Base-by-base conservation (phyloP, 2,329 filamentous ascomycete genomes). In the Epichloe uncinata region DNA sequence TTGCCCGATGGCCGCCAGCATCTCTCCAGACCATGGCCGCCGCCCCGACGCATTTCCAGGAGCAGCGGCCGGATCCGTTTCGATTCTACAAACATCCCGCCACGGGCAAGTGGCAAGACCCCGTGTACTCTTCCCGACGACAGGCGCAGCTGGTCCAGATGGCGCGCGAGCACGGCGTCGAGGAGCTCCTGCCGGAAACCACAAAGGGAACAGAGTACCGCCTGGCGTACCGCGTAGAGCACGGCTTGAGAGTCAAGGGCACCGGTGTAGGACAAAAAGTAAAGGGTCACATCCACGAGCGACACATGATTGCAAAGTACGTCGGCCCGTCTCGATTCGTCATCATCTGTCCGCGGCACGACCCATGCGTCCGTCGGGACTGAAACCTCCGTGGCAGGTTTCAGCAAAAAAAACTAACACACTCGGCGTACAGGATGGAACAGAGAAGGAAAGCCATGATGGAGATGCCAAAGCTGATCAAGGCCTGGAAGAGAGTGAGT, bases 271-370 rank as follows among this genome's bases (percentile, higher is more conserved):
- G 89, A 51, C 83, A 96, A 70, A 82, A 78, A 69, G 91, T 96
- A 66, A 98, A 97, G 84, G 93, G 93, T 67, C 91, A 96, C 69
- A 77, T 81, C 60, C 87, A 90, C 81, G 93, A 98, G 75, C 81
- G 93, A 64, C 85, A 84, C 61, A 73, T 96, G 72, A 83, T 86
- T 70, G 74, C 78, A 54, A 81, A 83, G 74, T 81, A 80, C 55
- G 79, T 74, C 49, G 5, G n/a, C 12, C 34, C n/a, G 12, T 3
- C 34, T 2, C 16, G 18, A 22, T 18, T 20, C 5, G 11, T 30
- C 37, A 18, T 22, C 16, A 15, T 5, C 2, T 9, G 9, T 35
- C 33, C 12, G 36, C 9, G 16, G 20, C 4, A 9, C n/a, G 20
- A 30, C 26, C 26, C 26, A 26, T 8, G 7, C 26, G 8, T 30